Base-by-base conservation (phyloP, 495 filamentous ascomycete genomes). In the Clohesyomyces aquaticus region DNA sequence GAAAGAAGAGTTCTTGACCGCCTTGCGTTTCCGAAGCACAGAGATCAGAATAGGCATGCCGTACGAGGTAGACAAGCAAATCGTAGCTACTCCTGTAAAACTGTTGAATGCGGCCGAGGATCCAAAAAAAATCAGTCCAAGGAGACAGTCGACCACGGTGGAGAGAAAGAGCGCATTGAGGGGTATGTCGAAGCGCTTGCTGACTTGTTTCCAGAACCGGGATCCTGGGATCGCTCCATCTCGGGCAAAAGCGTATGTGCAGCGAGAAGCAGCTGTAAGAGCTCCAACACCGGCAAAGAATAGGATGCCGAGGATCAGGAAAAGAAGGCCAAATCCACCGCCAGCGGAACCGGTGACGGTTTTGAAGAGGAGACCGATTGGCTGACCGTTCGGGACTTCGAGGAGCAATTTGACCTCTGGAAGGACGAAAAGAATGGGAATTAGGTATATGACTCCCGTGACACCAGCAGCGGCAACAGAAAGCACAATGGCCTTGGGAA, bases 271-370 rank as follows among this genome's bases (percentile, higher is more conserved):
- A 16, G 84, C 84, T 0, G 82, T 84, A n/a, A 84, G 74, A 23
- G 82, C 79, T 38, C 83, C 84, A 45, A 84, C 77, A 53, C 83
- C 83, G 12, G 82, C 83, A 63, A 86, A 86, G 65, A 86, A 78
- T 42, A 81, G 75, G 52, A 92, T 87, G 4, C 88, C 84, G 23
- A 92, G 80, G 59, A 91, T 83, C 4, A 92, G 77, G 71, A 90
- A 87, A 10, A 90, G 80, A 1, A 93, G 78, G 3, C 82, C 89
- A 45, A 93, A 88, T 1, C 87, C 88, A 21, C 89, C 88, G 16
- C 71, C 79, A 18, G 81, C 75, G 26, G 79, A 81, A 10, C 83
- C 84, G n/a, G 83, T 85, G 22, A 82, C 84, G 0, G 71, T 79
- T 54, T 81, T 82, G 72, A 84, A 85, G 61, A 87, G 73, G 45